These are phyloP conservation scores for Mycena kentingensis DNA, from an alignment of 768 basidiomycete genomes.

Conservation along the genomic window DNA sequence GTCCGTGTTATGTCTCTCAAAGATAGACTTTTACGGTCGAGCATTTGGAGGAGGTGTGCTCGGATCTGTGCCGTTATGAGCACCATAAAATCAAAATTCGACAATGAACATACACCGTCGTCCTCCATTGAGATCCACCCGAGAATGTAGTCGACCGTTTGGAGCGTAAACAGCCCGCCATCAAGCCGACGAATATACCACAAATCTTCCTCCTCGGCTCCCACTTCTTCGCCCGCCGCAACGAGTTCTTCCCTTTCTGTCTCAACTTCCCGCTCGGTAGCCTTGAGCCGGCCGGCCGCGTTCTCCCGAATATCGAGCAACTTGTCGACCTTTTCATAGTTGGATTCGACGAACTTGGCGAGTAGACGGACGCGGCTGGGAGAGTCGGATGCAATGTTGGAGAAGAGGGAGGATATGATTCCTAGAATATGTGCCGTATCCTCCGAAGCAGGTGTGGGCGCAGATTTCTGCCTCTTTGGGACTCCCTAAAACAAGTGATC, in stretches of 20 bases:
- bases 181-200: slow-evolving; percentile 90
- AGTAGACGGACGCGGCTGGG: slow-evolving; percentile 77
- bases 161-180: slow-evolving; percentile 83
- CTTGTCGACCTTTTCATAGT: slow-evolving; percentile 95
- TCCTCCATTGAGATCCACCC: slow-evolving; percentile 98
- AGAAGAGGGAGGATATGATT: slow-evolving; percentile 84
- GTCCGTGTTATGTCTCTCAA: slow-evolving; percentile 72
- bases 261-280: slow-evolving; percentile 67
- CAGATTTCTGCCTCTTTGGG: slow-evolving; percentile 65
- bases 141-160: slow-evolving; percentile 90
- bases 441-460: slow-evolving; percentile 61
- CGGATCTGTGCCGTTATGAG: slow-evolving; percentile 59
- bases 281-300: slow-evolving; percentile 59
- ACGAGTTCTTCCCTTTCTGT: slow-evolving; percentile 63
- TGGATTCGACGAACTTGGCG: slow-evolving; percentile 89
- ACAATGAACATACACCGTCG: slow-evolving; percentile 75
- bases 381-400: slow-evolving; percentile 85
- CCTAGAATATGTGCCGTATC: slow-evolving; percentile 88
- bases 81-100: slow-evolving; percentile 5
- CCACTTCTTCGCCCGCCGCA: slow-evolving; percentile 57
- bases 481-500: slow-evolving; percentile 37
- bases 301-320: slow-evolving; percentile 83
- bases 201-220: slow-evolving; percentile 64
- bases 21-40: slow-evolving; percentile 70
- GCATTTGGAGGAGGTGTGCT: slow-evolving; percentile 71